A percentile compares a stretch with the other conserved stretches of the same genome.
Conservation (phyloP, 2,329 filamentous ascomycete genomes). For the Cordyceps militaris region DNA sequence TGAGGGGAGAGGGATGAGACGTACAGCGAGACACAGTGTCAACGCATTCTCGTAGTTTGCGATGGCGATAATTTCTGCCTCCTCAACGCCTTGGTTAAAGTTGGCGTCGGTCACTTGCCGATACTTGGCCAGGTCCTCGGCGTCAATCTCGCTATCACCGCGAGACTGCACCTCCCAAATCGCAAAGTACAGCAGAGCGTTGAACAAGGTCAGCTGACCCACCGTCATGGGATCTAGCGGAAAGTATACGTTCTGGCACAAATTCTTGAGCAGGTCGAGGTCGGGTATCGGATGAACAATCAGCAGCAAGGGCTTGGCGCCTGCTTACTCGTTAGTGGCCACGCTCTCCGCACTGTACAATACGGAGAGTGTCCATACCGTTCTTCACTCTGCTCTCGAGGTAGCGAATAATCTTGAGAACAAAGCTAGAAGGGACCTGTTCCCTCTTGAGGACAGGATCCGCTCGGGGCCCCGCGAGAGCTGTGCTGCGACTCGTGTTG, state of each 20-base stretch:
- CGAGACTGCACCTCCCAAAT: constrained; percentile 15
- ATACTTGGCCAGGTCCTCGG: constrained; percentile 10
- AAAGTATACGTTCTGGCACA: constrained; percentile 17
- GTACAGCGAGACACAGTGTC: constrained; percentile 15
- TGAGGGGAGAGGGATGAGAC: background rate
- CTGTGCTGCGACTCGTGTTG: background rate
- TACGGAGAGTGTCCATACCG: background rate
- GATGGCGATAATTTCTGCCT: constrained; percentile 14
- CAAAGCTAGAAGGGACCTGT: constrained; percentile 7
- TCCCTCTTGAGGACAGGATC: background rate
- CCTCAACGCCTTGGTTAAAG: constrained; percentile 15
- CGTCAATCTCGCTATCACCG: constrained; percentile 8
- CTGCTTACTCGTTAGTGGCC: background rate
- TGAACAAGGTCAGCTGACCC: constrained; percentile 15
- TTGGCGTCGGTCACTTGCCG: constrained; percentile 14
- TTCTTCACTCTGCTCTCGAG: background rate
- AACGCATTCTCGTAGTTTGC: constrained; percentile 15
- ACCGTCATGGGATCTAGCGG: constrained; percentile 16
- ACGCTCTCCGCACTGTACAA: background rate
- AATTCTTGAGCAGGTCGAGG: constrained; percentile 13
- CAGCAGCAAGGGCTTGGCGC: constrained; percentile 8
- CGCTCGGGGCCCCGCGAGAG: background rate
- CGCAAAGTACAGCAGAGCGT: constrained; percentile 16
- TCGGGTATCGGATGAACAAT: constrained; percentile 16
- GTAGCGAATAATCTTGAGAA: constrained; percentile 9